Evolutionary conservation across 129 eudicot species (phyloP), one percentile per base, ranked within the genome.

Genomic region (Tanacetum coccineum): DNA sequence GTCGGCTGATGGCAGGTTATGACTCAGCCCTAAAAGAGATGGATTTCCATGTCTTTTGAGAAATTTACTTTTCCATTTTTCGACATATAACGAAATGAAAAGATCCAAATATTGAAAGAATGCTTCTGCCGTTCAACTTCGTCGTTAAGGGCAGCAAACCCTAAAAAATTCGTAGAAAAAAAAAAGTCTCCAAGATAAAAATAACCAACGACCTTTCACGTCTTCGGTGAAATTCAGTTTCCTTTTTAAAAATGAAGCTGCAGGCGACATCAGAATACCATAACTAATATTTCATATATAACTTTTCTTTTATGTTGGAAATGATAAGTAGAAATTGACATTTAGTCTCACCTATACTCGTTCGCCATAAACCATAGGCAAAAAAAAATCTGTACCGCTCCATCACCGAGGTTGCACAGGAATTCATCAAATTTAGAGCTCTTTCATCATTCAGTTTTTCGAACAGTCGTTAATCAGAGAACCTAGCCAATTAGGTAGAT

Each of bases 161-260:
- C 21, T 17, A 67, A 52, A 32, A 67, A 53, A 28, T 25, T 62
- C 42, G 32, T 13, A 56, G 51, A 25, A 1, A 21, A 19, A 50
- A 22, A 17, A 32, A 32, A n/a, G 6, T 1, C 42, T 1, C 42
- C 0, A 32, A 1, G 2, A 36, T 7, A 36, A 6, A 2, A 6
- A 6, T 0, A 8, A 42, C 17, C 44, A n/a, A n/a, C n/a, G n/a
- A 91, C 96, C 97, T 81, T 62, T 80, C 86, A 67, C 98, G 96
- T 63, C 98, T 81, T 70, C 85, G 86, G 80, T 91, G 85, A 64
- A 91, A 91, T 54, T 75, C 76, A 53, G 96, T 81, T 66, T 74
- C 95, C 76, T 81, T 83, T 70, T 86, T 85, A 44, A 91, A 87
- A 65, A 88, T 61, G 44, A 91, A 91, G 66, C 96, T 91, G 92